Percentiles rank a stretch among this genome's conserved stretches.
Evolutionary conservation across 164 flowering plant species (phyloP).

Genomic region (Dillenia turbinata): DNA sequence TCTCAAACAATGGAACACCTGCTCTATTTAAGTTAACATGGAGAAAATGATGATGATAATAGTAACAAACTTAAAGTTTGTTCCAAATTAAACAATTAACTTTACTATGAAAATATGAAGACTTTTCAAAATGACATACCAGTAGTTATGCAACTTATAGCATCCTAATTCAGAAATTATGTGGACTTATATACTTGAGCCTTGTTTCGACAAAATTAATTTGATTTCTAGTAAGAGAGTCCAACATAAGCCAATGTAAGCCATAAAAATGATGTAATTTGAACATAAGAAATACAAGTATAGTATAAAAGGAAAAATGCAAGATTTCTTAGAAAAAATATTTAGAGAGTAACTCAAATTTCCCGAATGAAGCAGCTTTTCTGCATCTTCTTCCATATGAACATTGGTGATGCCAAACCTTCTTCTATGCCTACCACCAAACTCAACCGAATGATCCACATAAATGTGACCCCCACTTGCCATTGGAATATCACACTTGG

Average conservation of each 20-base stretch:
- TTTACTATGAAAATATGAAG: neutral
- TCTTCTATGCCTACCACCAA: constrained; percentile 92
- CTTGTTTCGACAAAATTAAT: no score
- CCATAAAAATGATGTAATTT: no score
- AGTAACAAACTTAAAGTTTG: neutral
- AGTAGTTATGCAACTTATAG: no score
- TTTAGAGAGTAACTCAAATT: constrained; percentile 67
- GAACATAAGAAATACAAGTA: no score
- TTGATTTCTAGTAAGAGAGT: no score
- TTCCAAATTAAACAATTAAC: no score
- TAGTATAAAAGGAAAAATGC: no score
- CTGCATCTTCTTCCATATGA: constrained; percentile 99
- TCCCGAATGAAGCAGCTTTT: constrained; percentile 80
- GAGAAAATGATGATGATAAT: constrained; percentile 2
- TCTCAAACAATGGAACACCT: constrained; percentile 95
- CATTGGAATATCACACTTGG: constrained; percentile 91
- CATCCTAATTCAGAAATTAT: no score
- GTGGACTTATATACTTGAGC: no score
- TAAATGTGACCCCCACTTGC: constrained; percentile 67
- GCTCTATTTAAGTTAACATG: constrained; percentile 97
- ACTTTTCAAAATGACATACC: neutral
- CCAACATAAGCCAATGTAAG: no score
- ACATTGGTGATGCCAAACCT: constrained; percentile 89
- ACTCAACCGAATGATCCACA: constrained; percentile 86
- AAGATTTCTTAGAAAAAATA: constrained; percentile 3